Evolutionary conservation across 2,329 filamentous ascomycete species (phyloP), one percentile per base, ranked within the genome.

Genomic region (Emergomyces orientalis): DNA sequence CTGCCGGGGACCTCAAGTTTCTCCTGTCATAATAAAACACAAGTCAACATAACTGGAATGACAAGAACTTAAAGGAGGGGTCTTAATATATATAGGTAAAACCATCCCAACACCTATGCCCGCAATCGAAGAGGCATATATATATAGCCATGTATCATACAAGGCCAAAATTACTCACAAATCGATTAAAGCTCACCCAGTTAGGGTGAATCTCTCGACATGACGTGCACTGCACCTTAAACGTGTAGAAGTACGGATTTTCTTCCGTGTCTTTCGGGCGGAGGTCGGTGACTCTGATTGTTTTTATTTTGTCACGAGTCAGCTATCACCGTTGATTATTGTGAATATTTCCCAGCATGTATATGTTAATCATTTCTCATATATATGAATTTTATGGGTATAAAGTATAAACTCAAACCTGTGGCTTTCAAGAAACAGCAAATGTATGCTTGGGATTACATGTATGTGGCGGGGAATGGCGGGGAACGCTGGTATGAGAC

Each of bases 211-310:
- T 87, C 76, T 99, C 94, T 65, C 91, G 87, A 77, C 94, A 99
- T 62, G 92, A 96, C n/a, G 91, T 97, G 78, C 94, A 99, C 80
- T 97, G 90, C 43, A 99, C 93, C 74, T 89, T 94, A 84, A 99
- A 97, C 59, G 90, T 97, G 79, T 96, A 99, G 83, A 88, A 96
- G 80, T 97, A 99, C 3, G 91, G 90, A 64, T 83, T 84, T 22
- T 90, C 89, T 69, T 87, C 80, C 7, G 87, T 91, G 75, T 99
- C 94, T 68, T 87, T 81, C 8, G 94, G 94, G 63, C 87, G 87
- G 68, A 99, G 86, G 71, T 94, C 89, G 64, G 91, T 97, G 64
- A 99, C 91, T 55, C 94, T 97, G 70, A 19, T 60, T n/a, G n/a
- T 52, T 64, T 22, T 60, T 52, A 58, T 27, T 30, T 25, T 37